Evolutionary conservation across 139 green algal species (phyloP).

Genomic region (Auxenochlorella pyrenoidosa): DNA sequence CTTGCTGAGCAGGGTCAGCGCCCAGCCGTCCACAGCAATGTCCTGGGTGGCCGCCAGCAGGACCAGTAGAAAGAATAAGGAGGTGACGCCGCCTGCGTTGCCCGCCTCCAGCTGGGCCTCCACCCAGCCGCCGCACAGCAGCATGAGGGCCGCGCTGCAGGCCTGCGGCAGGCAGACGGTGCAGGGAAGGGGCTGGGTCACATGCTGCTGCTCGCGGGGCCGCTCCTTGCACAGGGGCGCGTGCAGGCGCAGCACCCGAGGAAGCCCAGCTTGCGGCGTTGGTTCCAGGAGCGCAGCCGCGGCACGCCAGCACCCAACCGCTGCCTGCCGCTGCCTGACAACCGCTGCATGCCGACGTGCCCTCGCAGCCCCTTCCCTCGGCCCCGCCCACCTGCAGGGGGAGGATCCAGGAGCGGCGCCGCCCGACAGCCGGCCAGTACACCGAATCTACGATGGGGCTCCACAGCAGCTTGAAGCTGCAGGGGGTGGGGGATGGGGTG

Average conservation of each 20-base stretch:
- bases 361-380: too few species aligned
- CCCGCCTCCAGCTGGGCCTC: constrained; percentile 52
- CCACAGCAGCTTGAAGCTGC: constrained; percentile 94
- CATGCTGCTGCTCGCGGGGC: too few species aligned
- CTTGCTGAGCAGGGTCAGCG: constrained; percentile 87
- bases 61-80: constrained; percentile 89
- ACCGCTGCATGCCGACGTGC: too few species aligned
- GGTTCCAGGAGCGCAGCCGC: too few species aligned
- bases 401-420: constrained; percentile 90
- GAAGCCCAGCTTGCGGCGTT: too few species aligned
- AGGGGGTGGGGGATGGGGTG: background rate
- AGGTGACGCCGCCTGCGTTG: constrained; percentile 75
- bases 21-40: constrained; percentile 96
- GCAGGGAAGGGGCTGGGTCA: background rate
- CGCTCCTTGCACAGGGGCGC: too few species aligned
- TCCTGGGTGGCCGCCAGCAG: constrained; percentile 94
- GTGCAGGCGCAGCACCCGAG: too few species aligned
- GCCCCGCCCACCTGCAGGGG: constrained; percentile 61
- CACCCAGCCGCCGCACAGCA: constrained; percentile 46
- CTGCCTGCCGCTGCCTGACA: too few species aligned
- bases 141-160: constrained; percentile 49
- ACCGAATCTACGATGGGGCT: constrained; percentile 89
- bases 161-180: constrained; percentile 44
- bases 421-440: constrained; percentile 69
- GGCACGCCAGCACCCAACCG: too few species aligned